These are phyloP conservation scores for Pythium dissimile DNA, from an alignment of 352 stramenopile species.

Conservation along the genomic window DNA sequence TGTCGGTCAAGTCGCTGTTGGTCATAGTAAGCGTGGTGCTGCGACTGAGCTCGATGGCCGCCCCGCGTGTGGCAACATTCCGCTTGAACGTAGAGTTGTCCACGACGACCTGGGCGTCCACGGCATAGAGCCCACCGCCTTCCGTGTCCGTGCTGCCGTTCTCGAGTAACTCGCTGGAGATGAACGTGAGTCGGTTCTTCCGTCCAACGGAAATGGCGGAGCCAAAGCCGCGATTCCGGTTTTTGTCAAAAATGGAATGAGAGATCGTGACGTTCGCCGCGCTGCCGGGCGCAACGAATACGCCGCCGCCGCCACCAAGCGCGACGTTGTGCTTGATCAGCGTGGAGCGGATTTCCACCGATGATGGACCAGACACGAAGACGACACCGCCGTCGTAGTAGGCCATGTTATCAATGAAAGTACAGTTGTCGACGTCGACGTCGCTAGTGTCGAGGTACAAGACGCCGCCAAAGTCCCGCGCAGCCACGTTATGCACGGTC, in stretches of 20 bases:
- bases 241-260: slow-evolving; percentile 33
- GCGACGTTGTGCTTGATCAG: slow-evolving; percentile 34
- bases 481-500: slow-evolving; percentile 29
- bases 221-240: slow-evolving; percentile 46
- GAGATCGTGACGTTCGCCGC: slow-evolving; percentile 22
- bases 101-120: slow-evolving; percentile 38
- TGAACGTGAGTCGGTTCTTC: slow-evolving; percentile 38
- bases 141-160: slow-evolving; percentile 43
- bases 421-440: slow-evolving; percentile 17
- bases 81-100: slow-evolving; percentile 19
- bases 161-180: slow-evolving; percentile 14
- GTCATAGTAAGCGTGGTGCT: slow-evolving; percentile 29
- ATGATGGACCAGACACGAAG: slow-evolving; percentile 35
- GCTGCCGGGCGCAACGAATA: slow-evolving; percentile 41
- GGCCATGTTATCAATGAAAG: slow-evolving; percentile 41
- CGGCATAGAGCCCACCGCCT: slow-evolving; percentile 38
- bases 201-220: slow-evolving; percentile 51
- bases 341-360: slow-evolving; percentile 20
- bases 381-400: slow-evolving; percentile 61
- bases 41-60: slow-evolving; percentile 47
- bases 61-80: slow-evolving; percentile 38
- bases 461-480: slow-evolving; percentile 50
- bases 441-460: slow-evolving; percentile 35
- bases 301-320: slow-evolving; percentile 39
- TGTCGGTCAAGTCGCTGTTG: slow-evolving; percentile 24